Evolutionary conservation across 2,329 filamentous ascomycete genomes (phyloP).

Genomic region (Hysterium pulicare): DNA sequence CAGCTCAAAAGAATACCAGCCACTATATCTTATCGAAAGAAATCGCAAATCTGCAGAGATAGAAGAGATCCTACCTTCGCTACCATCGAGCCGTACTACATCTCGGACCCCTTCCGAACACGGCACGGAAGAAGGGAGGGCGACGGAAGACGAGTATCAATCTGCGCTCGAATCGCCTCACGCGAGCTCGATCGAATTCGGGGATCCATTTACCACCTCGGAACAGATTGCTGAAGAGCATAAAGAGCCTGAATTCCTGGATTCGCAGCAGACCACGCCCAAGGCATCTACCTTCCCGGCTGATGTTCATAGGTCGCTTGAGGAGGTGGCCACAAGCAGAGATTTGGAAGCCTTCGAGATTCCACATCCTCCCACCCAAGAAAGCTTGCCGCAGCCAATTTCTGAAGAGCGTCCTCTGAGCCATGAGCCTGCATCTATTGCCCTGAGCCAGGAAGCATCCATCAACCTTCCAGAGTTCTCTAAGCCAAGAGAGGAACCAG

Average conservation of each 20-base stretch:
- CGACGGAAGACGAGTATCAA: constrained; percentile 43
- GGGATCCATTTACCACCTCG: constrained; percentile 17
- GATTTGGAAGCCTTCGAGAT: constrained; percentile 5
- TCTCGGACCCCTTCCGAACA: constrained; percentile 31
- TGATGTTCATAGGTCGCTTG: constrained; percentile 9
- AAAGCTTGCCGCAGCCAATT: constrained; percentile 15
- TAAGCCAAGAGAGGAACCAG: not conserved
- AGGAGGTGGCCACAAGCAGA: not conserved
- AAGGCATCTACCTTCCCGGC: constrained; percentile 54
- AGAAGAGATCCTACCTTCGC: constrained; percentile 47
- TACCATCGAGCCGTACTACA: constrained; percentile 47
- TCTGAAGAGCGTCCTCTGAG: too few relatives aligned
- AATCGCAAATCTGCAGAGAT: constrained; percentile 36
- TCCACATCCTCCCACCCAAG: constrained; percentile 7
- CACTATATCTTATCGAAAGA: constrained; percentile 76
- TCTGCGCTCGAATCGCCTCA: constrained; percentile 42
- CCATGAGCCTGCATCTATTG: not conserved
- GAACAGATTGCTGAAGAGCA: constrained; percentile 20
- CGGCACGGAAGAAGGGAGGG: constrained; percentile 35
- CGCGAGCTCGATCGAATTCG: constrained; percentile 20
- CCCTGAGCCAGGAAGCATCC: not conserved
- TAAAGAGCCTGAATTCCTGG: constrained; percentile 49
- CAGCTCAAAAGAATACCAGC: constrained; percentile 66
- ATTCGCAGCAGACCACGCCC: constrained; percentile 66
- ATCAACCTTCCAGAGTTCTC: not conserved